Percentiles rank a stretch among this genome's conserved stretches.
Conservation (phyloP, 1,284 basidiomycete species). For the Sutorius eximius region DNA sequence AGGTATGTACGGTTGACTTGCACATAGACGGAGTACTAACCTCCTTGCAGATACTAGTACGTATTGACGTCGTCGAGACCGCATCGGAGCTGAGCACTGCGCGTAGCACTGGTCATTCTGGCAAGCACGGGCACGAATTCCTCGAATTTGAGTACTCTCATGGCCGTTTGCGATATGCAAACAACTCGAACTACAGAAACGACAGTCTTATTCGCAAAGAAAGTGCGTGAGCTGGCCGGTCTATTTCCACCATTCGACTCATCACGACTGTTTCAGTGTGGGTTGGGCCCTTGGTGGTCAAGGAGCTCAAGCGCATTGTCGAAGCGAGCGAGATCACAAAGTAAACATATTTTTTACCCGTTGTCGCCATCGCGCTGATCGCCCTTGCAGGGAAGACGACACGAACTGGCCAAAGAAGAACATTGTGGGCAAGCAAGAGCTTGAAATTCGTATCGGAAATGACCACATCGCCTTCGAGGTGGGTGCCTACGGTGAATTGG, state of each 20-base stretch:
- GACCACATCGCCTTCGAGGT: conserved; percentile 99
- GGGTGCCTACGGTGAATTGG: conserved; percentile 25
- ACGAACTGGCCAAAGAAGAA: conserved; percentile 98
- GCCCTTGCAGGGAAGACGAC: conserved; percentile 84
- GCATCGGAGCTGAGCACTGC: conserved; percentile 4
- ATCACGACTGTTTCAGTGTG: conserved; percentile 66
- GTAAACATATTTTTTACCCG: conserved; percentile 44
- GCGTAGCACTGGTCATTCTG: conserved; percentile 87
- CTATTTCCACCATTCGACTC: not conserved
- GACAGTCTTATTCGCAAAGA: conserved; percentile 98
- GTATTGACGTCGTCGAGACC: conserved; percentile 28
- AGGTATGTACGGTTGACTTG: conserved; percentile 49
- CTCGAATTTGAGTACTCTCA: conserved; percentile 98
- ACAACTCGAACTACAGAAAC: conserved; percentile 99
- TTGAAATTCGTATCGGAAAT: conserved; percentile 91
- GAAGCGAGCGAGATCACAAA: conserved; percentile 94
- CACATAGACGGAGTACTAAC: not conserved
- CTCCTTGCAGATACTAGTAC: conserved; percentile 77
- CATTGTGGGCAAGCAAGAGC: conserved; percentile 95
- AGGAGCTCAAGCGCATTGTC: conserved; percentile 94
- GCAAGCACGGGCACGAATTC: conserved; percentile 96
- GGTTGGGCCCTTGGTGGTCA: conserved; percentile 87
- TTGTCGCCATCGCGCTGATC: not conserved
- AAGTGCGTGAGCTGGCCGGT: conserved; percentile 57
- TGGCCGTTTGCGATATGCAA: conserved; percentile 94